Evolutionary conservation across 164 flowering plant species (phyloP).

Genomic region (Warburgia ugandensis): DNA sequence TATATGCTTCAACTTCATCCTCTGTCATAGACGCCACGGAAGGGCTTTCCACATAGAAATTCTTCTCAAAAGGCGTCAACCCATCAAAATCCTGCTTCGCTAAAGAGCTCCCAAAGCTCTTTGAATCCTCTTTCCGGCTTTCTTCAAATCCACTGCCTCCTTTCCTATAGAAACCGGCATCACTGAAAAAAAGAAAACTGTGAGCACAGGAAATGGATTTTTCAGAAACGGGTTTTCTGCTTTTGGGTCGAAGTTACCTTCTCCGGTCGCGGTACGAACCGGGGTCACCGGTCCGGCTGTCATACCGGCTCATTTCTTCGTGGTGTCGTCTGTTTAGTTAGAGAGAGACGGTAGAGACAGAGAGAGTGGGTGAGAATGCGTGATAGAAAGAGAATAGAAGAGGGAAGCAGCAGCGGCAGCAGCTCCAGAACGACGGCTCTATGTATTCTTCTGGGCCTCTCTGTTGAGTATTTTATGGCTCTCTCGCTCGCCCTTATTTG

Average conservation of each 20-base stretch:
- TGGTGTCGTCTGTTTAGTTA: neutral
- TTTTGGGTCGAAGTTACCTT: slow-evolving; percentile 28
- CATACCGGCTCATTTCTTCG: slow-evolving; percentile 74
- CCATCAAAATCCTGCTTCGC: slow-evolving; percentile 74
- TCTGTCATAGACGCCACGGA: slow-evolving; percentile 78
- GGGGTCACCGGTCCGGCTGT: slow-evolving; percentile 84
- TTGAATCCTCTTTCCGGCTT: slow-evolving; percentile 27
- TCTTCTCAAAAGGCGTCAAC: slow-evolving; percentile 84
- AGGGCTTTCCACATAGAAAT: slow-evolving; percentile 76
- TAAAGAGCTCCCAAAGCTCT: slow-evolving; percentile 33
- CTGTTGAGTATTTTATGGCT: no score
- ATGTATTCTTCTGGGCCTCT: no score
- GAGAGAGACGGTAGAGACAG: no score
- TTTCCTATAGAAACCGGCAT: slow-evolving; percentile 49
- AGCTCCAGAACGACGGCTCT: no score
- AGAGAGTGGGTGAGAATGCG: slow-evolving; percentile 5
- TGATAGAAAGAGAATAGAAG: no score
- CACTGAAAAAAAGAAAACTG: slow-evolving; percentile 25
- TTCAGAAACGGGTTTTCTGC: slow-evolving; percentile 4
- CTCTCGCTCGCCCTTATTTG: no score
- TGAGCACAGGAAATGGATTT: neutral
- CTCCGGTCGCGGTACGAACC: slow-evolving; percentile 85
- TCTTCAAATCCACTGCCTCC: slow-evolving; percentile 13
- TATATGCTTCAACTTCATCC: slow-evolving; percentile 76
- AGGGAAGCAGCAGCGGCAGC: no score